These are phyloP conservation scores for Dichotomocladium elegans DNA, from an alignment of 371 early-diverging fungal genomes.

Conservation along the genomic window DNA sequence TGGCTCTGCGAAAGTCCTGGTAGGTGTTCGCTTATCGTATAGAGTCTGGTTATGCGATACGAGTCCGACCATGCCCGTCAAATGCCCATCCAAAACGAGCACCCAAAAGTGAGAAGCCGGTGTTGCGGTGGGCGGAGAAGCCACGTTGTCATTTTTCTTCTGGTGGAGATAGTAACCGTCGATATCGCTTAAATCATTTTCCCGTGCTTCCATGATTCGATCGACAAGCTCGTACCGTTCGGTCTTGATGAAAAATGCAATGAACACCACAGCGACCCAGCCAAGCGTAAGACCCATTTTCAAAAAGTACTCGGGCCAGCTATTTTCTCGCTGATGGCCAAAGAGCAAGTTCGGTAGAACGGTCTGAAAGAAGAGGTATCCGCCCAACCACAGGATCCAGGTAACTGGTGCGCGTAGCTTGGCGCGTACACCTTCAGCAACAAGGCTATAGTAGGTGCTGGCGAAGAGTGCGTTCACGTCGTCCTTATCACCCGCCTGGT, in stretches of 20 bases:
- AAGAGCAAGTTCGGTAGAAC: conserved; percentile 16
- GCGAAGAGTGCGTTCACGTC: conserved; percentile 27
- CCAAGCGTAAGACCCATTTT: conserved; percentile 21
- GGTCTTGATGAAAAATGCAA: conserved; percentile 25
- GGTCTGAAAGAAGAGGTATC: conserved; percentile 22
- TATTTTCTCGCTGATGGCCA: conserved; percentile 18
- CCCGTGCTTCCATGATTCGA: conserved; percentile 28
- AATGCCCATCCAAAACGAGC: conserved; percentile 22
- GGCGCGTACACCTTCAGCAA: conserved; percentile 36
- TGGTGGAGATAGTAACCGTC: conserved; percentile 38
- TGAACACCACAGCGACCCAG: conserved; percentile 28
- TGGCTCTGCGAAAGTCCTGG: conserved; percentile 23
- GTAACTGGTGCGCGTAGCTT: conserved; percentile 28
- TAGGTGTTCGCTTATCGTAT: conserved; percentile 23
- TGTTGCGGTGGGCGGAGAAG: conserved; percentile 21
- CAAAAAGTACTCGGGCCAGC: conserved; percentile 9
- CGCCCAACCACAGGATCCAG: conserved; percentile 30
- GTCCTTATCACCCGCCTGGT: conserved; percentile 25
- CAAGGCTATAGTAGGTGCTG: conserved; percentile 31
- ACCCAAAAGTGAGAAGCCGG: conserved; percentile 47
- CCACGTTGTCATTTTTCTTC: conserved; percentile 33
- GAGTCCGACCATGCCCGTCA: conserved; percentile 39
- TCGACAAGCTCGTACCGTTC: conserved; percentile 34
- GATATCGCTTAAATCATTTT: conserved; percentile 39
- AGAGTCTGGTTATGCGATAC: conserved; percentile 15